A percentile compares a stretch with the other conserved stretches of the same genome.
phyloP scores from a whole-genome alignment of 2,329 filamentous ascomycete species.

The Venturia nashicola region DNA sequence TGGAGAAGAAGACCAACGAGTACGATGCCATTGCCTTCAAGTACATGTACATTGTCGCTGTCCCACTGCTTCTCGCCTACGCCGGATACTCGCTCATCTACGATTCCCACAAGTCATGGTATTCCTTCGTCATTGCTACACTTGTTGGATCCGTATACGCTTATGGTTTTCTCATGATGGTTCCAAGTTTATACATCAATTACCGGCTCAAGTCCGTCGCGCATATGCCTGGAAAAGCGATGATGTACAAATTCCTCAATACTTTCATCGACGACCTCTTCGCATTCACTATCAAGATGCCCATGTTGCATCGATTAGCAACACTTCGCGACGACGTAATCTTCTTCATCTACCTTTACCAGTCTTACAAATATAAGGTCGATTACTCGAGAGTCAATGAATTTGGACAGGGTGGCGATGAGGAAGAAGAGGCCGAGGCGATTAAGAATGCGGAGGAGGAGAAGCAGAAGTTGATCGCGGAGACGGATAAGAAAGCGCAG shows the following conservation, averaged over 20 bases:
- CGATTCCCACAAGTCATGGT: slow-evolving; percentile 95
- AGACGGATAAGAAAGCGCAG: not conserved
- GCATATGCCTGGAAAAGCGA: slow-evolving; percentile 91
- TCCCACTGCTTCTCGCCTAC: slow-evolving; percentile 80
- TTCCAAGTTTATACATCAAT: slow-evolving; percentile 95
- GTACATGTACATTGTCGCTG: slow-evolving; percentile 86
- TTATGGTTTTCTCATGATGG: slow-evolving; percentile 99
- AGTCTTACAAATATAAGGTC: slow-evolving; percentile 81
- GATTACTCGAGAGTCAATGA: slow-evolving; percentile 92
- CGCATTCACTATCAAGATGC: slow-evolving; percentile 99
- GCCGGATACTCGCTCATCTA: slow-evolving; percentile 85
- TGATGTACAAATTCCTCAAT: slow-evolving; percentile 98
- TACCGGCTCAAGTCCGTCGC: slow-evolving; percentile 85
- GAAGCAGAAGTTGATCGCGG: not conserved
- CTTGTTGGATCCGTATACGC: slow-evolving; percentile 94
- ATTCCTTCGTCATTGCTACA: slow-evolving; percentile 88
- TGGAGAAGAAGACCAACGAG: slow-evolving; percentile 95
- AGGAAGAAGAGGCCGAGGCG: slow-evolving; percentile 49
- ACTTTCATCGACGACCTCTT: slow-evolving; percentile 99
- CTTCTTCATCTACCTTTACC: slow-evolving; percentile 96
- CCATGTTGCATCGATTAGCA: slow-evolving; percentile 78
- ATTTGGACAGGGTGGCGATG: slow-evolving; percentile 97
- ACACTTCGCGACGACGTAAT: slow-evolving; percentile 93
- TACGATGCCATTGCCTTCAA: slow-evolving; percentile 97
- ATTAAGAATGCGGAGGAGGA: not conserved